Evolutionary conservation across 2,329 filamentous ascomycete genomes (phyloP).

Genomic region (Trichoderma gracile): DNA sequence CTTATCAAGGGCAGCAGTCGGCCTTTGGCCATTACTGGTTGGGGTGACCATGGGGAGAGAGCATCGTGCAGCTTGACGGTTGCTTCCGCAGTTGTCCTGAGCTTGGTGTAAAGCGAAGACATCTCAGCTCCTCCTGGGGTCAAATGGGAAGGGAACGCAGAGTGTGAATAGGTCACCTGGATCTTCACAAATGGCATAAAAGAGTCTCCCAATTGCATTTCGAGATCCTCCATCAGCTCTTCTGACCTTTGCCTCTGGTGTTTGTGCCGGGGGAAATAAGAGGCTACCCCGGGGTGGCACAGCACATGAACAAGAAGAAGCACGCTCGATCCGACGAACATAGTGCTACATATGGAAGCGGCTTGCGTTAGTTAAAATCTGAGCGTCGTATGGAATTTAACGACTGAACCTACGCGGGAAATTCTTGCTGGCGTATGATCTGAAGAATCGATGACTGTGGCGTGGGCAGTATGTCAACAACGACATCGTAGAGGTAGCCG

Average conservation of each 20-base stretch:
- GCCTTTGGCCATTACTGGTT: conserved; percentile 39
- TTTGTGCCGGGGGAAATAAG: conserved; percentile 20
- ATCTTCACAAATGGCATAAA: conserved; percentile 54
- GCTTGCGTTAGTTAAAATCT: not conserved
- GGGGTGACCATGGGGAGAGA: conserved; percentile 55
- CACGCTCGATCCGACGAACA: conserved; percentile 47
- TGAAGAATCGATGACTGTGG: conserved; percentile 46
- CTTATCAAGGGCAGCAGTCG: conserved; percentile 49
- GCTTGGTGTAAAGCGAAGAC: conserved; percentile 46
- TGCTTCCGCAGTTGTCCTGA: conserved; percentile 56
- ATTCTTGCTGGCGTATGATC: conserved; percentile 48
- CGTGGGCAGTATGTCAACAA: conserved; percentile 48
- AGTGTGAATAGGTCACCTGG: conserved; percentile 56
- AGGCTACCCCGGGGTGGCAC: conserved; percentile 33
- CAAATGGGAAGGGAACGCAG: conserved; percentile 50
- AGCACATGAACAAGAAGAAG: conserved; percentile 52
- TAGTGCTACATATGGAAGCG: conserved; percentile 37
- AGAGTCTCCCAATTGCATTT: conserved; percentile 55
- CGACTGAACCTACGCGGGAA: conserved; percentile 42
- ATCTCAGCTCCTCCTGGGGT: conserved; percentile 37
- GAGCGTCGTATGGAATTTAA: not conserved
- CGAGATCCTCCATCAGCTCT: conserved; percentile 59
- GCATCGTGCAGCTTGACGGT: conserved; percentile 51
- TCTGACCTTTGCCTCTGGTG: conserved; percentile 50
- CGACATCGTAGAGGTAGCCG: conserved; percentile 53